Evolutionary conservation across 176 grass and related monocot genomes (phyloP).

Genomic region (Chloris gayana): DNA sequence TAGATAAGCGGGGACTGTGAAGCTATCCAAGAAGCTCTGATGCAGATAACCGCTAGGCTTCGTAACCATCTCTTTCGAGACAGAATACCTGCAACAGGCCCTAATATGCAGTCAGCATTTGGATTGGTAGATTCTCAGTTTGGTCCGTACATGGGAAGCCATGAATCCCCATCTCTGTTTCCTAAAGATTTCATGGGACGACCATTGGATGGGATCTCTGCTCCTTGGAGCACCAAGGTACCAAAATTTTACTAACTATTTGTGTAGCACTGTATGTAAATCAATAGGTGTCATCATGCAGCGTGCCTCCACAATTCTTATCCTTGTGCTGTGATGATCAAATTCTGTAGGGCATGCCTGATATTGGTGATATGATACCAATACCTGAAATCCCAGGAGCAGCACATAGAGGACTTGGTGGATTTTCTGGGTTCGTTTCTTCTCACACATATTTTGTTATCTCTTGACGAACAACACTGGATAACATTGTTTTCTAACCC

Average conservation of each 20-base stretch:
- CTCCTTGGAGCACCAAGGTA: slow-evolving; percentile 69
- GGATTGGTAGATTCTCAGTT: slow-evolving; percentile 63
- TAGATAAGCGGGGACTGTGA: slow-evolving; percentile 80
- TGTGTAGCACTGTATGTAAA: background rate
- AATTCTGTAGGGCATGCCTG: slow-evolving; percentile 56
- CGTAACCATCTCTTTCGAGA: slow-evolving; percentile 84
- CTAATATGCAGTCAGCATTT: slow-evolving; percentile 61
- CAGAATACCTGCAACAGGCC: slow-evolving; percentile 51
- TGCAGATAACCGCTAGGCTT: slow-evolving; percentile 85
- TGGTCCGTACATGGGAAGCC: slow-evolving; percentile 61
- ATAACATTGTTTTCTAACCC: slow-evolving; percentile 15
- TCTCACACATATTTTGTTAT: slow-evolving; percentile 17
- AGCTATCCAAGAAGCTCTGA: slow-evolving; percentile 82
- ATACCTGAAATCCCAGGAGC: slow-evolving; percentile 62
- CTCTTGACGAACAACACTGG: slow-evolving; percentile 2
- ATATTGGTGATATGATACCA: slow-evolving; percentile 52
- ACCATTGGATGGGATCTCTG: slow-evolving; percentile 64
- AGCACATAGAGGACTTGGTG: slow-evolving; percentile 61
- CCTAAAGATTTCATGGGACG: slow-evolving; percentile 64
- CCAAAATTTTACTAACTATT: background rate
- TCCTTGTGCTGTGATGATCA: background rate
- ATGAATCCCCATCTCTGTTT: slow-evolving; percentile 64
- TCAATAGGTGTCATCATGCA: background rate
- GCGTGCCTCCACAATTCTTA: background rate
- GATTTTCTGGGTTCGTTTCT: slow-evolving; percentile 76